These are phyloP conservation scores for Cystofilobasidium capitatum DNA, from an alignment of 768 basidiomycete genomes.

Conservation along the genomic window DNA sequence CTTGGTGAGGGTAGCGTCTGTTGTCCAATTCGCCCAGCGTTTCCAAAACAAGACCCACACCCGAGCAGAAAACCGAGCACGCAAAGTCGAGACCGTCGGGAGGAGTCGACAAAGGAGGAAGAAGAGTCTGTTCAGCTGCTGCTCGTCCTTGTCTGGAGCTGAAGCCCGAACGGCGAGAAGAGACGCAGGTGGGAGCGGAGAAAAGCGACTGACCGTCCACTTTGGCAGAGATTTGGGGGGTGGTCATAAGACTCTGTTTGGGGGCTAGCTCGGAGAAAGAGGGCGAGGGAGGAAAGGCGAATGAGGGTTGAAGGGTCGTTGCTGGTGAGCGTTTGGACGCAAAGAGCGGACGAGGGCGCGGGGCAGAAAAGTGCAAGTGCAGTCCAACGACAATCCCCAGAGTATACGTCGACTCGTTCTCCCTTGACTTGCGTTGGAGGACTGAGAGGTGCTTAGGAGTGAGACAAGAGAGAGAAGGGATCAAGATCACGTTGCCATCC, in stretches of 20 bases:
- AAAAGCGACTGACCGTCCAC: slow-evolving; percentile 33
- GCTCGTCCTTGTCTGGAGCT: not conserved
- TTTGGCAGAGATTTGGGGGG: slow-evolving; percentile 32
- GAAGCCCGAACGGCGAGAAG: not conserved
- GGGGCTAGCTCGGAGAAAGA: too few relatives aligned
- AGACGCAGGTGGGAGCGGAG: not conserved
- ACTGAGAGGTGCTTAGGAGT: too few relatives aligned
- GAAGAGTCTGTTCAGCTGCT: not conserved
- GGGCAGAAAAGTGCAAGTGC: too few relatives aligned
- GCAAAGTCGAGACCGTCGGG: not conserved
- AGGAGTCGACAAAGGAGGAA: slow-evolving; percentile 6
- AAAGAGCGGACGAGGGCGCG: too few relatives aligned
- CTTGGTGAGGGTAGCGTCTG: slow-evolving; percentile 35
- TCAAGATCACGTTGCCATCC: too few relatives aligned
- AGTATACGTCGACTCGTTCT: too few relatives aligned
- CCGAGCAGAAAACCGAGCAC: not conserved
- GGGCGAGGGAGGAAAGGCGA: too few relatives aligned
- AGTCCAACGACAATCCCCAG: too few relatives aligned
- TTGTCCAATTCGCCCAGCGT: slow-evolving; percentile 28
- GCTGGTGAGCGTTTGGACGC: too few relatives aligned
- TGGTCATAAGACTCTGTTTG: slow-evolving; percentile 34
- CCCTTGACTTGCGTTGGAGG: too few relatives aligned
- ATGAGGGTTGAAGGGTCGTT: too few relatives aligned
- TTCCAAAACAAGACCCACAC: not conserved
- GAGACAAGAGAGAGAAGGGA: too few relatives aligned